Base-by-base conservation (phyloP, 192 early-diverging fungal species). In the Physocladia obscura region DNA sequence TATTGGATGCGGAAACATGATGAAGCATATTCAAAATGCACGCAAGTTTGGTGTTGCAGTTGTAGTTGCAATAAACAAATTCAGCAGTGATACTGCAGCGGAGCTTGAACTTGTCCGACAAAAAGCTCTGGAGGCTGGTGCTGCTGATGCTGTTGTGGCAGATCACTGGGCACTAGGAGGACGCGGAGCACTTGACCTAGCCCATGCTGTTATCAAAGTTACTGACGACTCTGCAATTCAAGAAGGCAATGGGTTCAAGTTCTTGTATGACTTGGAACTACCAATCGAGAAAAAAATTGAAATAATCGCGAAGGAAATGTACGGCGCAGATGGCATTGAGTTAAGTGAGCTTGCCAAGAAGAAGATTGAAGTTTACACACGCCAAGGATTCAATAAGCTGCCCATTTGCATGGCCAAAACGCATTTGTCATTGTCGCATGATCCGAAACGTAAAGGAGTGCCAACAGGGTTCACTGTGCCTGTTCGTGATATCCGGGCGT, bases 321-420 rank as follows among this genome's bases (percentile, higher is more conserved):
- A 99, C 84, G 91, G 97, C 22, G 97, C 97, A 8, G 91, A 89
- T 57, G 95, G 93, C 3, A 89, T 99, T 57, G 88, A 90, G 57
- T 82, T 94, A 29, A 90, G 85, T 62, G 89, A 93, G 19, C 73
- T 86, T 51, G 95, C 97, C n/a, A 84, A 88, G 67, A 78, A 81
- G 68, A 99, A 99, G 85, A 88, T 98, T 36, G 91, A 89, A 62
- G 80, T 85, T 29, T 99, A 96, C 71, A 94, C 93, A 0, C 63
- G 70, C 13, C 90, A 90, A 73, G 95, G 95, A 21, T 99, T 96
- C 81, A 87, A 71, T 40, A 80, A 89, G 27, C 77, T 98, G 71
- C 95, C 95, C 4, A 92, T 99, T 35, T 99, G 97, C 79, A 99
- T 99, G 97, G 97, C 97, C 38, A 99, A 99, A 84, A 99, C 97